phyloP scores from a whole-genome alignment of 257 asterid genomes.

The Solanum pimpinellifolium region DNA sequence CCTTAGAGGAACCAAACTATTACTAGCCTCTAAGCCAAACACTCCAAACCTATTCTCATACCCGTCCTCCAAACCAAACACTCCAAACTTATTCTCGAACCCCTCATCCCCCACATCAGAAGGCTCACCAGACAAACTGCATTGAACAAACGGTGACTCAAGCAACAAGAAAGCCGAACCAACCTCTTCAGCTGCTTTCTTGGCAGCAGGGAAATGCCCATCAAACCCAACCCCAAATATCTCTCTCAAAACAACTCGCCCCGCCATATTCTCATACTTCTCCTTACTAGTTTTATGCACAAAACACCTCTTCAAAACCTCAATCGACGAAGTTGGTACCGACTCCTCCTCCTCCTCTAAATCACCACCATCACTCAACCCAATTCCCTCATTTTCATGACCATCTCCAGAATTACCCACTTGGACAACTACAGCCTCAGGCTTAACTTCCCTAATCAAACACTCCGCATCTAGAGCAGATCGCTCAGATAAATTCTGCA shows the following conservation, averaged over 20 bases:
- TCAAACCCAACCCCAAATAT: slow-evolving; percentile 76
- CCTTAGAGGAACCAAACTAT: slow-evolving; percentile 27
- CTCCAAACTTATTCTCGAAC: slow-evolving; percentile 15
- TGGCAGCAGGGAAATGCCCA: slow-evolving; percentile 59
- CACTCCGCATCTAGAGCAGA: slow-evolving; percentile 71
- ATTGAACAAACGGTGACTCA: slow-evolving; percentile 58
- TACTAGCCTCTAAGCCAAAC: slow-evolving; percentile 28
- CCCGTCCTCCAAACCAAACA: slow-evolving; percentile 29
- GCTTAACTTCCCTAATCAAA: slow-evolving; percentile 61
- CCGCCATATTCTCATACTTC: slow-evolving; percentile 77
- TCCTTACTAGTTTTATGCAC: slow-evolving; percentile 49
- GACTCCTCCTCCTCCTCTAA: slow-evolving; percentile 16
- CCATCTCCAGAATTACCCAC: slow-evolving; percentile 30
- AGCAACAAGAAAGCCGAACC: slow-evolving; percentile 74
- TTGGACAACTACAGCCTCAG: slow-evolving; percentile 92
- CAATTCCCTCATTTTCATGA: slow-evolving; percentile 7
- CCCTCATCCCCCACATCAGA: slow-evolving; percentile 10
- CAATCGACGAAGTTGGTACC: slow-evolving; percentile 75
- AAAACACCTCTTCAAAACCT: slow-evolving; percentile 71
- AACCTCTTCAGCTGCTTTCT: slow-evolving; percentile 74
- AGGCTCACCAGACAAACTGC: slow-evolving; percentile 9
- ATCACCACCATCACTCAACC: not conserved
- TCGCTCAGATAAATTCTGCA: slow-evolving; percentile 79
- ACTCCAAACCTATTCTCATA: slow-evolving; percentile 16
- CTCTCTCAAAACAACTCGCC: slow-evolving; percentile 64